These are phyloP conservation scores for Fusarium bulbicola DNA, from an alignment of 2,329 filamentous ascomycete genomes.

Conservation along the genomic window DNA sequence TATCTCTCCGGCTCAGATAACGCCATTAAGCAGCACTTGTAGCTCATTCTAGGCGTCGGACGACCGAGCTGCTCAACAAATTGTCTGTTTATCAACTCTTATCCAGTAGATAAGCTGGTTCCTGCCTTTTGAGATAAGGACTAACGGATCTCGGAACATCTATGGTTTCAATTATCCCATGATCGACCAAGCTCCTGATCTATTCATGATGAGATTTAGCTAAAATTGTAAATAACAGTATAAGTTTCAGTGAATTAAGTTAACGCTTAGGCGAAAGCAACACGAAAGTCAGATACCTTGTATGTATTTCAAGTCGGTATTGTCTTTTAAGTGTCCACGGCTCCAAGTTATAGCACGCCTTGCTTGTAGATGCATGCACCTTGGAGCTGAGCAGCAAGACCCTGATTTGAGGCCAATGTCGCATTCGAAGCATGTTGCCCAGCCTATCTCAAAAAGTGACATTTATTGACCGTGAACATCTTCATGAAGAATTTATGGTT, in stretches of 20 bases:
- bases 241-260: background rate
- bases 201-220: background rate
- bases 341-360: background rate
- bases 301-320: too few relatives aligned
- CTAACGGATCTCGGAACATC: slow-evolving; percentile 12
- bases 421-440: background rate
- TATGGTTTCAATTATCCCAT: slow-evolving; percentile 4
- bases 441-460: background rate
- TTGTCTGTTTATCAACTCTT: slow-evolving; percentile 4
- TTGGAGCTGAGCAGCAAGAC: background rate
- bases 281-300: background rate
- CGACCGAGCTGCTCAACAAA: slow-evolving; percentile 8
- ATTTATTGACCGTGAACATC: background rate
- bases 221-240: background rate
- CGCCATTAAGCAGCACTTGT: slow-evolving; percentile 37
- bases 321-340: background rate
- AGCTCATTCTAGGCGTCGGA: slow-evolving; percentile 34
- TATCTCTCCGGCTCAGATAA: slow-evolving; percentile 40
- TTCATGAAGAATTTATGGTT: too few relatives aligned
- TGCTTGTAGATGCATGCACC: background rate
- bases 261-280: background rate
- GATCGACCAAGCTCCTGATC: slow-evolving; percentile 2
- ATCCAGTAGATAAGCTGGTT: slow-evolving; percentile 10
- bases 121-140: slow-evolving; percentile 7
- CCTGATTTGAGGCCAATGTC: background rate